These are phyloP conservation scores for Tetrapisispora iriomotensis DNA, from an alignment of 805 yeast species.

Conservation along the genomic window DNA sequence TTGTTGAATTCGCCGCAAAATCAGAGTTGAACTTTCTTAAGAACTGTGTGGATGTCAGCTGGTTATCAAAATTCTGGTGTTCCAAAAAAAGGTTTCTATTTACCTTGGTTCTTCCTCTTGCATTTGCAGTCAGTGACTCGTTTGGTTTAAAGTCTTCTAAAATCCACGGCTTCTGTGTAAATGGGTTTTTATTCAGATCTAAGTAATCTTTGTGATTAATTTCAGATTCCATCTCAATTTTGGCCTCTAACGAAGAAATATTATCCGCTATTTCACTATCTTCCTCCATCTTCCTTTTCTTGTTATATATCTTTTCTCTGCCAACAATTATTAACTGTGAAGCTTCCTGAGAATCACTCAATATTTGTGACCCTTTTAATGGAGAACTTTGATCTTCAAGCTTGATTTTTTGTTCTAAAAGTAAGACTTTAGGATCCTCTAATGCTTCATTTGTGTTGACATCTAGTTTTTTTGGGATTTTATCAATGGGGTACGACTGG, in stretches of 20 bases:
- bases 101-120: conserved; percentile 2
- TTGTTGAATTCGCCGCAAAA: background rate
- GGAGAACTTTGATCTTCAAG: conserved; percentile 5
- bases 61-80: background rate
- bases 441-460: too few species aligned
- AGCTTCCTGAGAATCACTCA: background rate
- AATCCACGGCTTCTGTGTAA: conserved; percentile 25
- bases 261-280: background rate
- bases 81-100: background rate
- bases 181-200: conserved; percentile 20
- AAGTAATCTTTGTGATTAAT: background rate
- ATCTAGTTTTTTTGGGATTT: too few species aligned
- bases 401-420: background rate
- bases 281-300: background rate
- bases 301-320: background rate
- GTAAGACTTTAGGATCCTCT: too few species aligned
- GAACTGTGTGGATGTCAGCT: too few species aligned
- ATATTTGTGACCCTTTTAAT: conserved; percentile 1
- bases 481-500: too few species aligned
- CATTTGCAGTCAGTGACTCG: conserved; percentile 5
- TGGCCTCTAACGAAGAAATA: background rate
- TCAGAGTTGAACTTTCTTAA: background rate
- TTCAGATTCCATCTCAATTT: background rate
- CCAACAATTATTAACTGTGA: background rate
- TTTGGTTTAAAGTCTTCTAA: conserved; percentile 27